A percentile compares a stretch with the other conserved stretches of the same genome.
phyloP scores from a whole-genome alignment of 1,284 basidiomycete species.

The Rhodotorula sp. region DNA sequence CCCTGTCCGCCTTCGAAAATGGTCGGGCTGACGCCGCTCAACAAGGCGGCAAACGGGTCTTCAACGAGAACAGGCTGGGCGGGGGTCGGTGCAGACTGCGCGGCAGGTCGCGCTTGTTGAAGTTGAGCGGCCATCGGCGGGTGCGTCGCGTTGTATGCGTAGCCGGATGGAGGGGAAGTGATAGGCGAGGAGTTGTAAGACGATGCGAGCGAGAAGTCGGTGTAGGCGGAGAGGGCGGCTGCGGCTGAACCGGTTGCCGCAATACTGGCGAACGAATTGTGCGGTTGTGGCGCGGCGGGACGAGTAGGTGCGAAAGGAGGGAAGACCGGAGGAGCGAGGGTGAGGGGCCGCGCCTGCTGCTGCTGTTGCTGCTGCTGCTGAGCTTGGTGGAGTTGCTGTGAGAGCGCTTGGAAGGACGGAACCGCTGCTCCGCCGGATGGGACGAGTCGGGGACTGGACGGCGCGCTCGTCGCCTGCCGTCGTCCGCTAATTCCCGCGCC shows the following conservation, averaged over 20 bases:
- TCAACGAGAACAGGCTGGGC: background rate
- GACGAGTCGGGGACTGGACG: constrained; percentile 15
- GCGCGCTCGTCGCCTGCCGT: constrained; percentile 24
- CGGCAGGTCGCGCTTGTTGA: background rate
- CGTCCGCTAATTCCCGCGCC: constrained; percentile 34
- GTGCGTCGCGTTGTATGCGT: background rate
- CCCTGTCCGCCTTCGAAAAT: constrained; percentile 14
- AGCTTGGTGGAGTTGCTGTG: background rate
- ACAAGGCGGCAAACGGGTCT: constrained; percentile 33
- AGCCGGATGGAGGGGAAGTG: constrained; percentile 1
- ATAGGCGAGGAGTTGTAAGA: constrained; percentile 11
- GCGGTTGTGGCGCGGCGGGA: background rate
- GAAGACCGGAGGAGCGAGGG: background rate
- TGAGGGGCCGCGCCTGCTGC: background rate
- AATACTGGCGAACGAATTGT: background rate
- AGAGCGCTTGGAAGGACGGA: background rate
- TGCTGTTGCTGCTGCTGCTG: background rate
- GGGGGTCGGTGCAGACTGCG: background rate
- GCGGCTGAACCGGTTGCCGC: background rate
- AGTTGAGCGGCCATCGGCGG: background rate
- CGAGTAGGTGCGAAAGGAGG: background rate
- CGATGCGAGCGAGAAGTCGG: constrained; percentile 11
- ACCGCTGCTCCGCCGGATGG: background rate
- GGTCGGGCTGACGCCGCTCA: constrained; percentile 27
- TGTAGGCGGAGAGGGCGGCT: background rate